Evolutionary conservation across 192 early-diverging fungal genomes (phyloP).

Genomic region (Dissophora ornata): DNA sequence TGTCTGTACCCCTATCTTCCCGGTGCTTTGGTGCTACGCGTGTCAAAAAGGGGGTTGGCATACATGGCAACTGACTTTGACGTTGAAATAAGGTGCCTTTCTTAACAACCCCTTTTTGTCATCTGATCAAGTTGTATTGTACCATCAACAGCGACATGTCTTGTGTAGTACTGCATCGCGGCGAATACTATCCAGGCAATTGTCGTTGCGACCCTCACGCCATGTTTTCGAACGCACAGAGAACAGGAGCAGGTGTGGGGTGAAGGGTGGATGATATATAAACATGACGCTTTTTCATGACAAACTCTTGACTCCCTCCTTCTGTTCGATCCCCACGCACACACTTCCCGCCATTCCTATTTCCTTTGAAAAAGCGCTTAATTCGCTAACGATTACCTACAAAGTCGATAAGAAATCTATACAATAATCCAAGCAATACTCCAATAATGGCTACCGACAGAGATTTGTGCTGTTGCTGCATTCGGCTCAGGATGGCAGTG

Average conservation of each 20-base stretch:
- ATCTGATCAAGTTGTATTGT: background rate
- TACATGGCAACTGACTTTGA: background rate
- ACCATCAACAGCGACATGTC: background rate
- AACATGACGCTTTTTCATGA: no score
- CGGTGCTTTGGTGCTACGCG: no score
- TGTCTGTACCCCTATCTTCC: slow-evolving; percentile 3
- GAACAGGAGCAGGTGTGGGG: background rate
- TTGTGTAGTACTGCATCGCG: slow-evolving; percentile 1
- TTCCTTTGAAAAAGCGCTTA: no score
- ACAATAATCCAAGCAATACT: background rate
- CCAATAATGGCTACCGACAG: slow-evolving; percentile 16
- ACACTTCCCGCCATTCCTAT: no score
- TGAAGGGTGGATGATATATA: no score
- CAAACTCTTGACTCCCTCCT: no score
- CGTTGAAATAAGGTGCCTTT: background rate
- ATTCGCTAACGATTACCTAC: no score
- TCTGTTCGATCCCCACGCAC: no score
- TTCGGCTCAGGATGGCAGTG: slow-evolving; percentile 25
- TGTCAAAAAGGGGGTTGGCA: background rate
- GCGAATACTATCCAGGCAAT: no score
- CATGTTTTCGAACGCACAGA: no score
- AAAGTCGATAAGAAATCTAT: no score
- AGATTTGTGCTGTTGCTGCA: slow-evolving; percentile 51
- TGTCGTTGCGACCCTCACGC: no score
- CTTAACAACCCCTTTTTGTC: background rate